These are phyloP conservation scores for Sarocladiaceae sp. DNA, from an alignment of 2,329 filamentous ascomycete genomes.

Conservation along the genomic window DNA sequence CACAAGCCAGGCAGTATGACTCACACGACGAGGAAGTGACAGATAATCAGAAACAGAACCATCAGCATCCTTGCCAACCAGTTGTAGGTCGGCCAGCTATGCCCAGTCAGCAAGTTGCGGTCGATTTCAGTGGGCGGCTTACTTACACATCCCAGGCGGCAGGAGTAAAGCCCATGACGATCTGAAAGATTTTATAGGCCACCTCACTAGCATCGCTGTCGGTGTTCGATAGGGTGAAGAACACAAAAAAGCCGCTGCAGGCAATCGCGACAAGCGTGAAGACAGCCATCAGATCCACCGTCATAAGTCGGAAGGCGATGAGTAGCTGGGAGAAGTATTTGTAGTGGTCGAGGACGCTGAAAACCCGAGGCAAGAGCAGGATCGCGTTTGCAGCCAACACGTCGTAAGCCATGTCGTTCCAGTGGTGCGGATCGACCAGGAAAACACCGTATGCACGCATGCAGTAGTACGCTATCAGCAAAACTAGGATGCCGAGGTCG, in stretches of 20 bases:
- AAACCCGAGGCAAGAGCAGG: conserved; percentile 80
- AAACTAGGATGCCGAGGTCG: conserved; percentile 79
- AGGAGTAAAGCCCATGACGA: conserved; percentile 92
- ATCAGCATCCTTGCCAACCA: conserved; percentile 69
- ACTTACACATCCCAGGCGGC: conserved; percentile 83
- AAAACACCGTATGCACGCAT: conserved; percentile 85
- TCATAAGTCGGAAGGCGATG: conserved; percentile 92
- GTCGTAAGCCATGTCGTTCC: conserved; percentile 85
- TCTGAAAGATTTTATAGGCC: conserved; percentile 89
- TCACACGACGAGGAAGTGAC: conserved; percentile 84
- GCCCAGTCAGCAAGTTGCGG: conserved; percentile 13
- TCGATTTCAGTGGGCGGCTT: too few species aligned
- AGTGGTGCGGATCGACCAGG: conserved; percentile 65
- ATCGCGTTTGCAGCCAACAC: conserved; percentile 90
- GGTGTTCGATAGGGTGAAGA: conserved; percentile 76
- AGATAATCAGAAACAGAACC: conserved; percentile 82
- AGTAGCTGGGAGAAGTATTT: conserved; percentile 92
- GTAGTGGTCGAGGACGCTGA: conserved; percentile 90
- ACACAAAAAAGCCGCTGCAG: conserved; percentile 93
- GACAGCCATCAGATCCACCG: conserved; percentile 78
- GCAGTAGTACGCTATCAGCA: conserved; percentile 84
- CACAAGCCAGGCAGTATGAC: conserved; percentile 17
- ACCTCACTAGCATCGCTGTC: conserved; percentile 62
- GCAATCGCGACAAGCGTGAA: conserved; percentile 77
- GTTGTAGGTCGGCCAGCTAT: conserved; percentile 66